Base-by-base conservation (phyloP, 345 rosid genomes). In the Hirschfeldia incana region DNA sequence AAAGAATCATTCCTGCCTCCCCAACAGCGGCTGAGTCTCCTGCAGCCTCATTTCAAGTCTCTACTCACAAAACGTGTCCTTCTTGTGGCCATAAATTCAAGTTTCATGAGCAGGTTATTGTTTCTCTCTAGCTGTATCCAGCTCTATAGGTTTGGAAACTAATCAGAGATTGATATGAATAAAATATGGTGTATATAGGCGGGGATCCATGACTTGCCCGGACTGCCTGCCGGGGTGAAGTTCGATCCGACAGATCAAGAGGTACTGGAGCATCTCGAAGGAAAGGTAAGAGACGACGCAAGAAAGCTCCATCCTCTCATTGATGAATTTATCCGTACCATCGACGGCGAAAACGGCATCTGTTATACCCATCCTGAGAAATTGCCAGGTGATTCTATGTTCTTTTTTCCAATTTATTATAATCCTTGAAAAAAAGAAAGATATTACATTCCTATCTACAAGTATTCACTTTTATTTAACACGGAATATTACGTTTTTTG, bases 231-330 rank as follows among this genome's bases (percentile, higher is more conserved):
- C 0, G 98, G 98, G 60, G 98, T 94, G 82, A 94, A 91, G 88
- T 94, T 94, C 34, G 99, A 95, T 84, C 99, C 99, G 26, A 93
- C 97, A 1, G 99, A 95, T 86, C 98, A 93, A 79, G 99, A 95
- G 85, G 87, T 95, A 57, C 86, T 95, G 13, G 98, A 91, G 70
- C 99, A 95, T 83, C 85, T 95, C 76, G 99, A 95, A 61, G 99
- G 92, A 28, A 95, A 89, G 86, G 97, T 89, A 58, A 79, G 91
- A 77, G 80, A 83, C 17, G 98, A 95, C 80, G 83, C 84, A 69
- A 83, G 86, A 17, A 89, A 88, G 84, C 91, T 89, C 67, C 99
- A 95, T 61, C 99, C 97, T 75, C 91, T 91, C 4, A 90, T 93
- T 0, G 98, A 93, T 83, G 98, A 93, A 74, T 95, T 95, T 76